These are phyloP conservation scores for Geoglossum glabrum DNA, from an alignment of 495 filamentous ascomycete species.

Conservation along the genomic window DNA sequence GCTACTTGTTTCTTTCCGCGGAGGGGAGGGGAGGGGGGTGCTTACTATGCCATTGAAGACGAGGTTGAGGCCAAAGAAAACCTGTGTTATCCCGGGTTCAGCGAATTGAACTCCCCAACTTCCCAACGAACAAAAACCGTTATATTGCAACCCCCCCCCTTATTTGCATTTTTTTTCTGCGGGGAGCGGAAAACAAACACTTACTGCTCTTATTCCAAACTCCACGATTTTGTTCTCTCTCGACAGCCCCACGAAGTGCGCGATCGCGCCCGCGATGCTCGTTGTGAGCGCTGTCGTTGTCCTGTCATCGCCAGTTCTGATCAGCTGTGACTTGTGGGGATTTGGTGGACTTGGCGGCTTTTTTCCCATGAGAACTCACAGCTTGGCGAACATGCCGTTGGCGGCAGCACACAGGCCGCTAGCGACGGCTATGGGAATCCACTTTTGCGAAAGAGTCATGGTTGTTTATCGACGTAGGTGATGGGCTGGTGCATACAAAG, in stretches of 20 bases:
- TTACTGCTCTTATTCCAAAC: slow-evolving; percentile 45
- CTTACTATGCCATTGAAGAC: slow-evolving; percentile 62
- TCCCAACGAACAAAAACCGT: too few species aligned
- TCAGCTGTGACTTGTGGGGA: too few species aligned
- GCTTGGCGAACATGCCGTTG: slow-evolving; percentile 90
- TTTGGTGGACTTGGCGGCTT: too few species aligned
- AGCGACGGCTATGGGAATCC: slow-evolving; percentile 65
- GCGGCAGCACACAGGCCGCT: slow-evolving; percentile 81
- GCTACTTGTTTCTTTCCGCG: not conserved
- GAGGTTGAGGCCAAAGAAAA: slow-evolving; percentile 75
- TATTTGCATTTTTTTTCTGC: too few species aligned
- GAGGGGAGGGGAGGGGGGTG: not conserved
- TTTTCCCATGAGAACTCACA: too few species aligned
- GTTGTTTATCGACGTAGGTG: too few species aligned
- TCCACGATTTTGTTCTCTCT: slow-evolving; percentile 35
- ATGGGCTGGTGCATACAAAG: too few species aligned
- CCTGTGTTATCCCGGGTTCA: slow-evolving; percentile 21
- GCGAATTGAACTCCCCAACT: not conserved
- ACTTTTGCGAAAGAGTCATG: slow-evolving; percentile 20
- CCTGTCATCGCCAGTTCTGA: slow-evolving; percentile 17
- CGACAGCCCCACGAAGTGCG: slow-evolving; percentile 36
- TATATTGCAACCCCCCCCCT: not conserved
- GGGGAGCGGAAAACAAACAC: slow-evolving; percentile 15
- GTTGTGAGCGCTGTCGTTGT: slow-evolving; percentile 74
- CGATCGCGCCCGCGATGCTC: slow-evolving; percentile 41